Evolutionary conservation across 2,329 filamentous ascomycete genomes (phyloP).

Genomic region (Diaporthe helianthi): DNA sequence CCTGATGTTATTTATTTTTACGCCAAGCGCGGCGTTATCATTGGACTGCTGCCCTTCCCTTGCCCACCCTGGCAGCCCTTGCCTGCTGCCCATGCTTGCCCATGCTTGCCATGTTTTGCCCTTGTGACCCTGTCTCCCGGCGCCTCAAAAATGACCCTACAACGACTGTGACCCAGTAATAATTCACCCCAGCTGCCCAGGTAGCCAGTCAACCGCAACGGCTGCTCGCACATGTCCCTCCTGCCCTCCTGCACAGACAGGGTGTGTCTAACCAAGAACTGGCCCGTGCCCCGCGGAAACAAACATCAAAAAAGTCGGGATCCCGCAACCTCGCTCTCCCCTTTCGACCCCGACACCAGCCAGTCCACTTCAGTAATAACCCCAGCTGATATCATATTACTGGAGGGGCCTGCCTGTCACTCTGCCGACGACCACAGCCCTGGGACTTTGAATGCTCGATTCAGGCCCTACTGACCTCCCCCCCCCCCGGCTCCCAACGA

Average conservation of each 20-base stretch:
- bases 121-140: slow-evolving; percentile 5
- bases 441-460: slow-evolving; percentile 14
- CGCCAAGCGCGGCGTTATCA: slow-evolving; percentile 20
- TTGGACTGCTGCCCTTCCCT: not conserved
- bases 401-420: slow-evolving; percentile 23
- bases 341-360: slow-evolving; percentile 19
- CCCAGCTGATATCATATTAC: slow-evolving; percentile 27
- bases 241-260: not conserved
- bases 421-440: slow-evolving; percentile 14
- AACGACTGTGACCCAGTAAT: not conserved
- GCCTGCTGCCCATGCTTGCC: not conserved
- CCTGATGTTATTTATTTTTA: slow-evolving; percentile 14
- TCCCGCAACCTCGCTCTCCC: slow-evolving; percentile 27
- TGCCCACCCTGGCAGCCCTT: not conserved
- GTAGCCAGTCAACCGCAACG: slow-evolving; percentile 11
- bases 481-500: not conserved
- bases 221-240: slow-evolving; percentile 9
- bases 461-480: slow-evolving; percentile 18
- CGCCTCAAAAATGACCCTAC: not conserved
- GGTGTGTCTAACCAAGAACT: slow-evolving; percentile 4
- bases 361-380: slow-evolving; percentile 23
- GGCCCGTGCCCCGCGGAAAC: slow-evolving; percentile 28
- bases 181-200: not conserved
- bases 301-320: slow-evolving; percentile 29
- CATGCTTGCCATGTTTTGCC: not conserved